Conservation (phyloP, 176 grass and related monocot species). For the Sorghum bicolor region Sorghum_bicolor_NCBIv3 NC_012870.2:76281501-76282000, state of each 20-base stretch:
- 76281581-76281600: constrained; percentile 4
- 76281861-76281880: constrained; percentile 81
- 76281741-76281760: constrained; percentile 21
- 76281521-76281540: neutral
- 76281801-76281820: constrained; percentile 92
- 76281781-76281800: constrained; percentile 91
- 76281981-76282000: constrained; percentile 8
- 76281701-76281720: neutral
- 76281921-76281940: neutral
- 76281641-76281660: neutral
- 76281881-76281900: constrained; percentile 81
- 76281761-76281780: constrained; percentile 84
- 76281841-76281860: constrained; percentile 81
- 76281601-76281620: constrained; percentile 7
- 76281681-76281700: neutral
- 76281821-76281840: constrained; percentile 83
- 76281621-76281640: constrained; percentile 6
- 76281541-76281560: neutral
- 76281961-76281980: constrained; percentile 9
- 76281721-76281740: neutral
- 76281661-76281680: neutral
- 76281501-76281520: neutral
- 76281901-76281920: constrained; percentile 58
- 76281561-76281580: neutral
- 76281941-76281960: constrained; percentile 17